Evolutionary conservation across 1,284 basidiomycete genomes (phyloP).

Genomic region (Tranzscheliella williamsii): DNA sequence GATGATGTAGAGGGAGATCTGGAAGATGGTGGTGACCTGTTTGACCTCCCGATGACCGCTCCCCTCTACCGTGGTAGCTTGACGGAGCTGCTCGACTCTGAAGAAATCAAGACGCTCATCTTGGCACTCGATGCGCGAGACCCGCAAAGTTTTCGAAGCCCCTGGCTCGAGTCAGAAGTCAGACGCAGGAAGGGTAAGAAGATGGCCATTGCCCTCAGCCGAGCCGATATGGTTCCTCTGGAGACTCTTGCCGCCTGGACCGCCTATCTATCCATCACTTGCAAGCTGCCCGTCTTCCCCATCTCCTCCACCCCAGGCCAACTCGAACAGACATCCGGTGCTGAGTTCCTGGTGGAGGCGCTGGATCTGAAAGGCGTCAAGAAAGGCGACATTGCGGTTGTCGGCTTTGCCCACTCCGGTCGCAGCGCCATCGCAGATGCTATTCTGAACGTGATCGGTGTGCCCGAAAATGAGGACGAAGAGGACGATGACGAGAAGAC

Average conservation of each 20-base stretch:
- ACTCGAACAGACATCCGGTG: constrained; percentile 24
- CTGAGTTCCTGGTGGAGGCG: constrained; percentile 36
- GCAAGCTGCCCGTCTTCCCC: constrained; percentile 36
- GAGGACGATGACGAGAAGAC: constrained; percentile 28
- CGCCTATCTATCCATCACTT: constrained; percentile 21
- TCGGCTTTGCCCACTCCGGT: constrained; percentile 50
- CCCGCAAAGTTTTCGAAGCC: constrained; percentile 45
- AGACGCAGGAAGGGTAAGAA: constrained; percentile 15
- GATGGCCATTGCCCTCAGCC: constrained; percentile 37
- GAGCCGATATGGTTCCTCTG: constrained; percentile 51
- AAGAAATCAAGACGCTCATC: constrained; percentile 42
- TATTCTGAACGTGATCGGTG: constrained; percentile 38
- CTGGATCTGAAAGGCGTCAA: constrained; percentile 28
- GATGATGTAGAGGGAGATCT: constrained; percentile 22
- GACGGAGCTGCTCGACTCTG: constrained; percentile 17
- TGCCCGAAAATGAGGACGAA: constrained; percentile 22
- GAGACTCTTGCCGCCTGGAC: constrained; percentile 49
- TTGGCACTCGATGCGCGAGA: constrained; percentile 51
- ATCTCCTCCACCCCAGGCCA: constrained; percentile 28
- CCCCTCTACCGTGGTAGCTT: constrained; percentile 35
- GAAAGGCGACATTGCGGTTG: constrained; percentile 35
- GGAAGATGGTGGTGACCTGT: neutral
- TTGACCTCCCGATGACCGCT: constrained; percentile 32
- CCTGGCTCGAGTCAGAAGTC: constrained; percentile 43
- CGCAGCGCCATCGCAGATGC: constrained; percentile 43